Evolutionary conservation across 2,329 filamentous ascomycete genomes (phyloP).

Genomic region (Colletotrichum viniferum): DNA sequence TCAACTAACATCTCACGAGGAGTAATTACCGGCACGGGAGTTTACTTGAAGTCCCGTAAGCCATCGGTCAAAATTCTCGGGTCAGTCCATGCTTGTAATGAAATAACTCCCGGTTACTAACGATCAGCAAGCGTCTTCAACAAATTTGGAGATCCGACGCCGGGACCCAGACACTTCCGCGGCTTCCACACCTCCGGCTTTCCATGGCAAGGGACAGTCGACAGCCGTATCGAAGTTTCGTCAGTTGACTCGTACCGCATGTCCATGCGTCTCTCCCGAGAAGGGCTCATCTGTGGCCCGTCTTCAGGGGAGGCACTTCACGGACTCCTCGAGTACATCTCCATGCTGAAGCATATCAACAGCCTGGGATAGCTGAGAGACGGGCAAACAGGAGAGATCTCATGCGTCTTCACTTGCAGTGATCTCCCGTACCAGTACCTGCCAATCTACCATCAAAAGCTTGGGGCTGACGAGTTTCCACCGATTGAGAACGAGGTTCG

Average conservation of each 20-base stretch:
- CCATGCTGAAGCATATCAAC: background rate
- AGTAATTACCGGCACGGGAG: constrained; percentile 3
- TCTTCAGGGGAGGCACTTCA: constrained; percentile 10
- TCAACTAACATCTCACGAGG: no score
- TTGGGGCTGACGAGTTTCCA: background rate
- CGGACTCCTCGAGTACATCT: background rate
- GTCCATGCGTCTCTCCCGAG: constrained; percentile 9
- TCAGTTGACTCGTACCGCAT: constrained; percentile 8
- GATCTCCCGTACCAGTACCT: constrained; percentile 16
- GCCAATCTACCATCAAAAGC: background rate
- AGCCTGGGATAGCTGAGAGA: background rate
- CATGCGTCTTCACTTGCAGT: constrained; percentile 13
- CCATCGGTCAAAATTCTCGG: background rate
- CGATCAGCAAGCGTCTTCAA: background rate
- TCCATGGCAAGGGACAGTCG: constrained; percentile 5
- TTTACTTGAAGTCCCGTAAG: background rate
- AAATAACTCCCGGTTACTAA: accelerated
- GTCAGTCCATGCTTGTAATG: background rate
- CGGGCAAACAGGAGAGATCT: background rate
- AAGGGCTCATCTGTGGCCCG: constrained; percentile 9
- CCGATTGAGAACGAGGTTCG: background rate
- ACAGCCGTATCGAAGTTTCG: background rate
- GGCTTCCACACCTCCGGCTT: constrained; percentile 1
- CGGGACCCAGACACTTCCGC: background rate
- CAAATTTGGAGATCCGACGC: background rate